Evolutionary conservation across 805 yeast species (phyloP).

Genomic region (Blastobotrys muscicola): DNA sequence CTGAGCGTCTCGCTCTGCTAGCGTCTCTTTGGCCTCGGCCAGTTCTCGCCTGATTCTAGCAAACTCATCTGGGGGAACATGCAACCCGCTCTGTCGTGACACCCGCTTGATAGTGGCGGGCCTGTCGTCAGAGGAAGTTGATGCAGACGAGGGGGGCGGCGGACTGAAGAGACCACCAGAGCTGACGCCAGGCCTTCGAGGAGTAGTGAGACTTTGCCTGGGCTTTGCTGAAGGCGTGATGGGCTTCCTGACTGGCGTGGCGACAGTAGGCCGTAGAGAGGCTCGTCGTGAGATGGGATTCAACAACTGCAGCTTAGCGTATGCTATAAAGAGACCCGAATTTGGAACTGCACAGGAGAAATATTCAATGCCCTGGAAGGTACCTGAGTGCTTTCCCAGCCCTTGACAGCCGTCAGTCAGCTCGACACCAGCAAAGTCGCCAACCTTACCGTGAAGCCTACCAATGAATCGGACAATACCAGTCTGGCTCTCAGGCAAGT

Average conservation of each 20-base stretch:
- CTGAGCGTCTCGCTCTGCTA: constrained; percentile 22
- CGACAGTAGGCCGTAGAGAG: no score
- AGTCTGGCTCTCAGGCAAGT: constrained; percentile 53
- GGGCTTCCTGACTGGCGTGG: no score
- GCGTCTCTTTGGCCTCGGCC: constrained; percentile 12
- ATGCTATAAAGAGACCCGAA: constrained; percentile 64
- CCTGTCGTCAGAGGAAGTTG: no score
- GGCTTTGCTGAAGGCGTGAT: no score
- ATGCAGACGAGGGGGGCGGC: constrained; percentile 1
- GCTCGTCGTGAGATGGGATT: no score
- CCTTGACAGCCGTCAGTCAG: constrained; percentile 52
- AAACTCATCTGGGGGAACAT: constrained; percentile 6
- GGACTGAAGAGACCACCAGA: neutral
- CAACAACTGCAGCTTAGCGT: constrained; percentile 18
- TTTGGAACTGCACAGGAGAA: constrained; percentile 55
- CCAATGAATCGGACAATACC: constrained; percentile 70
- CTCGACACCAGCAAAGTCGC: constrained; percentile 83
- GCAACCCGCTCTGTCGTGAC: no score
- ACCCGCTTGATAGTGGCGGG: no score
- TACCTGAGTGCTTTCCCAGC: constrained; percentile 82
- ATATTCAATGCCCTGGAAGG: constrained; percentile 58
- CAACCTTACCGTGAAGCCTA: constrained; percentile 57
- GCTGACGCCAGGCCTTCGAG: no score
- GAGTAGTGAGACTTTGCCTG: no score
- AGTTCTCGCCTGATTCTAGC: constrained; percentile 15